Evolutionary conservation across 345 rosid genomes (phyloP), one percentile per base, ranked within the genome.

Genomic region (Syzygium grande): DNA sequence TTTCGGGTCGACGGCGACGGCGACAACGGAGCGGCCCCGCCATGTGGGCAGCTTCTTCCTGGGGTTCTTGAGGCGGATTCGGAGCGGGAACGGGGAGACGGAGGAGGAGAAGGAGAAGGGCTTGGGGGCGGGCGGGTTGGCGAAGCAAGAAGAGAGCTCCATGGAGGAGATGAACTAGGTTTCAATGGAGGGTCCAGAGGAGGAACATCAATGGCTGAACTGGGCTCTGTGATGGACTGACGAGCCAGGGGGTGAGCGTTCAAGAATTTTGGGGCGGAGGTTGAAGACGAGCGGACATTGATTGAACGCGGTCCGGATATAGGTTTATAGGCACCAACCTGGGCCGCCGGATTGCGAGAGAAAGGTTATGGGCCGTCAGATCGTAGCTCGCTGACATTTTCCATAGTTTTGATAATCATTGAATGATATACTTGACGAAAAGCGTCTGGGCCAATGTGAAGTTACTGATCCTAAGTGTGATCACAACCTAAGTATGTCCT

Each of bases 111-210:
- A 97, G 1, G 97, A 93, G 34, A 91, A 89, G 34, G 90, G 4
- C 10, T 86, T 86, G 86, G 90, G 79, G 4, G 92, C 63, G 54
- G 92, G 89, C 68, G 92, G 87, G 84, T 92, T 89, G 61, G 88
- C 59, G 89, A 94, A 92, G 51, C 96, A 91, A 79, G 99, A 95
- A 51, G 95, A 95, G 91, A 96, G 95, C 85, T 96, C 99, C 98
- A 97, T 97, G 52, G 52, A 52, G 3, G 17, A 6, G 27, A 43
- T 19, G 86, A n/a, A 78, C 41, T 78, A 49, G 84, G 86, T 30
- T 55, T 52, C 51, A 79, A 38, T 22, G 51, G 84, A 79, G 21
- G 84, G 46, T 43, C 46, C 6, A 7, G 46, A 43, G 46, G 46
- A 43, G 7, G 46, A 6, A 43, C 46, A 43, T 43, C 46, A 43